Percentiles rank a stretch among this genome's conserved stretches.
These are phyloP conservation scores for Hsuehochloa calcarea DNA, from an alignment of 176 grass and related monocot genomes.

Conservation along the genomic window DNA sequence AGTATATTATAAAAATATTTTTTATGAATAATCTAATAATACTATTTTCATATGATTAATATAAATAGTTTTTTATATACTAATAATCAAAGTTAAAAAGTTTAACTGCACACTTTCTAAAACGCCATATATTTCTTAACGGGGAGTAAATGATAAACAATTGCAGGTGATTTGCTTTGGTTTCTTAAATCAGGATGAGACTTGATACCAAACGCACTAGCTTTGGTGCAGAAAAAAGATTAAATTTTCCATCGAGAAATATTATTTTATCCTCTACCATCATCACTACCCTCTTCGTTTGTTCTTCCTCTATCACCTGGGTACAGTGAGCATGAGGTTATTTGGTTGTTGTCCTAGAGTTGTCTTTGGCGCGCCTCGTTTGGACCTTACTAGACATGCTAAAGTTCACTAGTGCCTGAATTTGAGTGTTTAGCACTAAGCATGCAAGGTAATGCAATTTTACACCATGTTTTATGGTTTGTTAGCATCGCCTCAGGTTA, in stretches of 20 bases:
- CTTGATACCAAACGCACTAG: background rate
- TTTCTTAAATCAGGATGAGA: background rate
- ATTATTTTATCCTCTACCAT: background rate
- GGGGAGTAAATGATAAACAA: background rate
- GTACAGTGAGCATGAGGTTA: background rate
- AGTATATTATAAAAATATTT: no score
- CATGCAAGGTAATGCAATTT: background rate
- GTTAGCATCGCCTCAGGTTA: background rate
- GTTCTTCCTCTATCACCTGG: background rate
- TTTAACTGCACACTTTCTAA: no score
- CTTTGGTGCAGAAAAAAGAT: background rate
- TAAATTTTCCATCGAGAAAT: background rate
- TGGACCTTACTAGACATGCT: background rate
- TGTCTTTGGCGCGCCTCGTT: background rate
- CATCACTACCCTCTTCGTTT: background rate
- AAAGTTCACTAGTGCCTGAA: background rate
- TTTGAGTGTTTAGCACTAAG: constrained; percentile 2
- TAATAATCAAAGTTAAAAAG: no score
- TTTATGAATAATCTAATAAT: no score
- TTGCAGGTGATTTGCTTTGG: background rate
- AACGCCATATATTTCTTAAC: no score
- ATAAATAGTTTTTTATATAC: no score
- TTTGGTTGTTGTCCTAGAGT: background rate
- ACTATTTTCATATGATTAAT: no score
- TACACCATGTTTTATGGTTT: background rate